Base-by-base conservation (phyloP, 2,329 filamentous ascomycete genomes). In the Ascosphaera aggregata region DNA sequence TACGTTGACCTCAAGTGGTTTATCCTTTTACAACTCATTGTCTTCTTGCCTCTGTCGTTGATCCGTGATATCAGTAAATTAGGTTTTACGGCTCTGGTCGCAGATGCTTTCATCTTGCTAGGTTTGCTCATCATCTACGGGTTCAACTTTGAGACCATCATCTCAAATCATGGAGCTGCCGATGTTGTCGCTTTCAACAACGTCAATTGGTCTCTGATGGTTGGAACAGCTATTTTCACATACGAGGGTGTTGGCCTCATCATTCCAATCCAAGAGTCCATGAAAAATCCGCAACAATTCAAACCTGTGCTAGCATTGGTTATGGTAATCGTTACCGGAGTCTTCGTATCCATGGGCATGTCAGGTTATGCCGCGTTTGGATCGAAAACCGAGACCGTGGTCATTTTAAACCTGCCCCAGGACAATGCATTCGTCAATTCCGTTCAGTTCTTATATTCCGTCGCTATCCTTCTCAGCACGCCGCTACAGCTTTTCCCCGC, bases 181-280 rank as follows among this genome's bases (percentile, higher is more conserved):
- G 89, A 98, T 54, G 85, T 95, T 51, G 71, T 79, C 47, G 68
- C 78, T 51, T 95, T 98, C 67, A 98, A 98, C 62, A 59, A 76
- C 32, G 73, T 78, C 43, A 77, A 84, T 54, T 98, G 91, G 89
- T 93, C 89, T 0, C 68, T 98, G 3, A 95, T 98, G 56, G 98
- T 98, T 49, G 91, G 89, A 44, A 98, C 91, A 0, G 89, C 91
- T 19, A 95, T 98, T 54, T 98, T 98, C 61, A 95, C 89, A 0
- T 98, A 95, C 52, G 89, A 98, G 54, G 89, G 89, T 19, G 91
- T 98, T 43, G 91, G 89, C 9, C 71, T 98, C 37, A 91, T 98
- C 56, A 94, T 98, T 44, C 89, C 91, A 0, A 94, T 98, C 43
- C 91, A 98, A 58, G 85, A 91, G 51, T 91, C 85, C 17, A 98